These are phyloP conservation scores for Bruguiera gymnorhiza DNA, from an alignment of 345 rosid genomes.

Conservation along the genomic window DNA sequence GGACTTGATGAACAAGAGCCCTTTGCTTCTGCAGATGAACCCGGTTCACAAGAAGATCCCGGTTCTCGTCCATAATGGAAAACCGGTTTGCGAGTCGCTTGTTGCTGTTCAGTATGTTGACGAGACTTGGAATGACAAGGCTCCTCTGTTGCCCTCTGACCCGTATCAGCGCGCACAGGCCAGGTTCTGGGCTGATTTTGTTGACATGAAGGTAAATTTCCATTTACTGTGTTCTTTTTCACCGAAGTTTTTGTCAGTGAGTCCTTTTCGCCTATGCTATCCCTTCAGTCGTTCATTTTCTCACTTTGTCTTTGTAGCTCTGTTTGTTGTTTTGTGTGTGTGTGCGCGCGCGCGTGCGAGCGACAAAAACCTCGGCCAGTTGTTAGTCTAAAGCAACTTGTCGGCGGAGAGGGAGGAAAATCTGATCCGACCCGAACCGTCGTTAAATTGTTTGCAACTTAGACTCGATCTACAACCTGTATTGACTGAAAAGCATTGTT, in stretches of 20 bases:
- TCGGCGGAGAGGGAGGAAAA: too few relatives aligned
- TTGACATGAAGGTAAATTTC: background rate
- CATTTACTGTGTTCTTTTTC: background rate
- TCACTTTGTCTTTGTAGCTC: too few relatives aligned
- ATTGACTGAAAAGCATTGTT: too few relatives aligned
- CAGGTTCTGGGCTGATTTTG: conserved; percentile 3
- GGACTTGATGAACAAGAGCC: background rate
- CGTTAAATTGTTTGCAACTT: too few relatives aligned
- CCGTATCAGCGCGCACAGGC: background rate
- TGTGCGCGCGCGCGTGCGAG: too few relatives aligned
- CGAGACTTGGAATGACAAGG: background rate
- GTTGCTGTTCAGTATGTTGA: background rate
- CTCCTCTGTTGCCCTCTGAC: background rate
- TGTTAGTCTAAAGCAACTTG: too few relatives aligned
- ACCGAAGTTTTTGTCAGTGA: too few relatives aligned
- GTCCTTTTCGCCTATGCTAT: background rate
- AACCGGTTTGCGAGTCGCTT: background rate
- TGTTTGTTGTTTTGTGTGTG: too few relatives aligned
- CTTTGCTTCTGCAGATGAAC: background rate
- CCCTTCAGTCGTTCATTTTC: background rate
- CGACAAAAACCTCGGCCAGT: too few relatives aligned
- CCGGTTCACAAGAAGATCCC: conserved; percentile 1
- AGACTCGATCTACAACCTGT: too few relatives aligned
- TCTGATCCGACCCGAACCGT: too few relatives aligned
- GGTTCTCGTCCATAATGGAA: background rate